Percentiles rank a stretch among this genome's conserved stretches.
phyloP scores from a whole-genome alignment of 1,284 basidiomycete genomes.

The Trametes polyzona region DNA sequence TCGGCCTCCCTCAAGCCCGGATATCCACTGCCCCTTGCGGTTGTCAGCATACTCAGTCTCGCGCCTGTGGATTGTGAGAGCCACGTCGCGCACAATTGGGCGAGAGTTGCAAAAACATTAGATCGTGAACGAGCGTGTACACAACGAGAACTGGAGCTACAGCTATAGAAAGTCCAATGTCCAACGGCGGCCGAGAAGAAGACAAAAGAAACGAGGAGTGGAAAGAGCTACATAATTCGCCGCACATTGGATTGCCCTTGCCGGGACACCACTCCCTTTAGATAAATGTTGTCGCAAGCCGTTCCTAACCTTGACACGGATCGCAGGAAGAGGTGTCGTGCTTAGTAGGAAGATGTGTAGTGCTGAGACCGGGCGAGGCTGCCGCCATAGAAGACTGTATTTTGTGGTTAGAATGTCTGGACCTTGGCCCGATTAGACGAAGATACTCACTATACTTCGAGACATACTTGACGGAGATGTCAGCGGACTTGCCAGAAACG shows the following conservation, averaged over 20 bases:
- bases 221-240: background rate
- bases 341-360: too few relatives aligned
- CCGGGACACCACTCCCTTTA: too few relatives aligned
- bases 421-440: background rate
- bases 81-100: background rate
- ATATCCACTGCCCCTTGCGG: too few relatives aligned
- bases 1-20: too few relatives aligned
- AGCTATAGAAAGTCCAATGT: slow-evolving; percentile 1
- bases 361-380: background rate
- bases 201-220: background rate
- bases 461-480: slow-evolving; percentile 37
- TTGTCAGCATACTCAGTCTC: background rate
- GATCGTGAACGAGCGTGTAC: background rate
- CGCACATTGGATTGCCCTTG: too few relatives aligned
- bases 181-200: background rate
- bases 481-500: slow-evolving; percentile 24
- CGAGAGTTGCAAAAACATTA: background rate
- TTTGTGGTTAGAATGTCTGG: background rate
- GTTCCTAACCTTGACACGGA: background rate
- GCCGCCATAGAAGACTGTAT: slow-evolving; percentile 28
- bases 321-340: background rate
- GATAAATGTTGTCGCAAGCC: too few relatives aligned
- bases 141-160: background rate
- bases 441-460: slow-evolving; percentile 36
- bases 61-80: background rate